Conservation (phyloP, 345 rosid species). For the Aquilaria sinensis region DNA sequence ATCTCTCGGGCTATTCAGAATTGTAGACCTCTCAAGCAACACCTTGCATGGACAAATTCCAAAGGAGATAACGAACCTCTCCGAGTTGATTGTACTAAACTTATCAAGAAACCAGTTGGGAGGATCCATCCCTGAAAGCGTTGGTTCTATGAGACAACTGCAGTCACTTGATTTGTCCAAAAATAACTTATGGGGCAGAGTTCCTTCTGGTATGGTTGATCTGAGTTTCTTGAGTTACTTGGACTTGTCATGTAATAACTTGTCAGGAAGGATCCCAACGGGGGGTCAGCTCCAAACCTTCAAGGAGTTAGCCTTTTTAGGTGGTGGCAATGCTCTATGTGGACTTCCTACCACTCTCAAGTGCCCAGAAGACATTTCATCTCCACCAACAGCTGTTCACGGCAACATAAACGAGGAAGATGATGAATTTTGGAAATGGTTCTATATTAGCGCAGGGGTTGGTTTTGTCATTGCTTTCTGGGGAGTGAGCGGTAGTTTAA, state of each 20-base stretch:
- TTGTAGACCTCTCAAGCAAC: constrained; percentile 3
- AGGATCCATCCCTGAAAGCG: not conserved
- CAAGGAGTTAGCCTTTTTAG: no score
- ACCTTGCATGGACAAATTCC: constrained; percentile 1
- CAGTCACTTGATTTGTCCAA: constrained; percentile 1
- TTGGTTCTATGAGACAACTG: not conserved
- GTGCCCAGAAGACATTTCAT: no score
- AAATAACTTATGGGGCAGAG: no score
- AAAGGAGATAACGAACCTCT: not conserved
- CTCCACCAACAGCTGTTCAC: no score
- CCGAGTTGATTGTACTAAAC: not conserved
- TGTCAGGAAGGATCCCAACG: not conserved
- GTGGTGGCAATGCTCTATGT: no score
- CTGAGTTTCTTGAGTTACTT: not conserved
- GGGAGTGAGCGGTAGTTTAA: constrained; percentile 6
- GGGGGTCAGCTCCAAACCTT: no score
- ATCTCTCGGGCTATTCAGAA: not conserved
- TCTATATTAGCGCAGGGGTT: no score
- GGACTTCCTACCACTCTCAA: no score
- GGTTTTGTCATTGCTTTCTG: constrained; percentile 2
- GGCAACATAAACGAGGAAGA: no score
- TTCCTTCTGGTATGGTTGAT: no score
- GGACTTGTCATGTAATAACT: constrained; percentile 1
- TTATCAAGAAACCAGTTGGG: constrained; percentile 5
- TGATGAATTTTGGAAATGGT: no score